These are phyloP conservation scores for Tolypocladium cylindrosporum DNA, from an alignment of 2,329 filamentous ascomycete genomes.

Conservation along the genomic window DNA sequence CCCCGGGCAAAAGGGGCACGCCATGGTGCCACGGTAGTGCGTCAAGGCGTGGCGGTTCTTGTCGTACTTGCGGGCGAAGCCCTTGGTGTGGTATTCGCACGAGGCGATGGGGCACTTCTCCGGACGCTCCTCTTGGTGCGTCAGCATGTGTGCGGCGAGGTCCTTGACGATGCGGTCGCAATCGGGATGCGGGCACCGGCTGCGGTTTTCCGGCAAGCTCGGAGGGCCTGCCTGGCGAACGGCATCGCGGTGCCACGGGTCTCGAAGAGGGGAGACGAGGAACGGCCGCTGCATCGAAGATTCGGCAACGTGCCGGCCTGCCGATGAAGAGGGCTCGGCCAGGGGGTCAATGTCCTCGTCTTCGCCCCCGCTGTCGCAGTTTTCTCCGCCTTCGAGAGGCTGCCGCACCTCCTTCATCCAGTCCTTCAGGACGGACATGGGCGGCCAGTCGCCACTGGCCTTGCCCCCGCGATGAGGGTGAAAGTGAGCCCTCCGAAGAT, in stretches of 20 bases:
- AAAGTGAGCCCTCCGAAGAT: conserved; percentile 47
- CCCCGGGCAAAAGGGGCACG: conserved; percentile 91
- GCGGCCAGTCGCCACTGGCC: conserved; percentile 48
- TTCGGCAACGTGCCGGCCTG: conserved; percentile 5
- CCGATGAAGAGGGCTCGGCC: conserved; percentile 4
- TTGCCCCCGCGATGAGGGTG: conserved; percentile 45
- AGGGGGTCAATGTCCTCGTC: conserved; percentile 24
- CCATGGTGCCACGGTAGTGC: conserved; percentile 97
- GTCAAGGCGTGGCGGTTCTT: conserved; percentile 95
- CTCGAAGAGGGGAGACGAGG: conserved; percentile 7
- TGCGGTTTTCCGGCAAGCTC: conserved; percentile 29
- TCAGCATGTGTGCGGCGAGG: conserved; percentile 84
- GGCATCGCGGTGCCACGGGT: conserved; percentile 12
- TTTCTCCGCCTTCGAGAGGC: conserved; percentile 34
- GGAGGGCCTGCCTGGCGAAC: conserved; percentile 17
- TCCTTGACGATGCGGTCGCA: conserved; percentile 53
- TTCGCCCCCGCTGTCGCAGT: conserved; percentile 38
- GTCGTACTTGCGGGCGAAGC: conserved; percentile 94
- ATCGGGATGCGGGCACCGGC: conserved; percentile 45
- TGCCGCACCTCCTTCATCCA: conserved; percentile 52
- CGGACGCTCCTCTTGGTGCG: conserved; percentile 84
- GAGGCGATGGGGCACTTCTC: conserved; percentile 93
- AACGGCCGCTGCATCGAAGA: conserved; percentile 3
- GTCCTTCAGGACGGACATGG: conserved; percentile 46
- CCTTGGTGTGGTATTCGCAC: conserved; percentile 90